phyloP scores from a whole-genome alignment of 768 basidiomycete species.

The Mycena rebaudengoi region DNA sequence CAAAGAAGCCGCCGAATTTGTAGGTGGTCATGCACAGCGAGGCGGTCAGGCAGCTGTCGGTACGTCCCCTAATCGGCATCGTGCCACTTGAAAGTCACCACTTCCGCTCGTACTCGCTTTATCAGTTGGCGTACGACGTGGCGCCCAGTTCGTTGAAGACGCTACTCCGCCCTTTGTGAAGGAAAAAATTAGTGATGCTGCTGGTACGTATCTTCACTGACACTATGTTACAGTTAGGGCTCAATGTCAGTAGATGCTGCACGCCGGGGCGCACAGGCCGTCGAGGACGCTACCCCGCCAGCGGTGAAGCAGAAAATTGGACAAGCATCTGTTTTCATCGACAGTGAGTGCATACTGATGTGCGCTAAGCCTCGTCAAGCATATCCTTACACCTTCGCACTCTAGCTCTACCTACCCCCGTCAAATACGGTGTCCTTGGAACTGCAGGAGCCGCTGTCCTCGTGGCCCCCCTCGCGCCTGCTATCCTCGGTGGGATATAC shows the following conservation, averaged over 20 bases:
- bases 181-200: constrained; percentile 2
- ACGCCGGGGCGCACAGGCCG: not conserved
- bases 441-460: constrained; percentile 11
- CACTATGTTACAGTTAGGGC: not conserved
- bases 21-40: constrained; percentile 5
- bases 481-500: constrained; percentile 7
- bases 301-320: constrained; percentile 6
- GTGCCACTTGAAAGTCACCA: not conserved
- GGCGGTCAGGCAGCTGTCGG: constrained; percentile 2
- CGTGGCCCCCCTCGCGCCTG: constrained; percentile 4
- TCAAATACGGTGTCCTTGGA: constrained; percentile 9
- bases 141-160: constrained; percentile 6
- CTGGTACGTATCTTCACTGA: constrained; percentile 3
- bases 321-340: constrained; percentile 10
- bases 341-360: constrained; percentile 5
- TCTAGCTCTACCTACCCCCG: constrained; percentile 7
- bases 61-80: not conserved
- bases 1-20: constrained; percentile 6
- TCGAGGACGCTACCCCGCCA: constrained; percentile 4
- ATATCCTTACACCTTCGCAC: constrained; percentile 4
- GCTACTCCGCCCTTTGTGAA: not conserved
- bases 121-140: not conserved
- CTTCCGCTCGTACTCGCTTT: not conserved
- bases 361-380: constrained; percentile 2
- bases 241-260: not conserved